Base-by-base conservation (phyloP, 2,329 filamentous ascomycete genomes). In the Colletotrichum siamense region DNA sequence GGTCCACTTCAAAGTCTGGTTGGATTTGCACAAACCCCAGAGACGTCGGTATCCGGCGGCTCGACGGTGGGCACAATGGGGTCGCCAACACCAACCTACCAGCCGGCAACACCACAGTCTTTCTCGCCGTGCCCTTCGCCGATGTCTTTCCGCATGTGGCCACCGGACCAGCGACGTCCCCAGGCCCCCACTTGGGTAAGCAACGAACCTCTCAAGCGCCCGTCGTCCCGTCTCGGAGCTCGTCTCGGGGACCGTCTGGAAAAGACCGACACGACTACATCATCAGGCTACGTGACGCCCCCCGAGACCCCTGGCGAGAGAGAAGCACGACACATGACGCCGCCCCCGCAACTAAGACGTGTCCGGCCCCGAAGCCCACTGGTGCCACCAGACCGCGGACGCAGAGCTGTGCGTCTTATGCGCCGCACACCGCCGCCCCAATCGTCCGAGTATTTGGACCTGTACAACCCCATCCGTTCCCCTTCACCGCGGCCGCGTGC, bases 141-240 rank as follows among this genome's bases (percentile, higher is more conserved):
- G 2, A 16, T 26, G 8, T 52, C 28, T 15, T 28, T 34, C 18
- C 36, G 22, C 8, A 28, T 55, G 28, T 55, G 49, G 71, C 24
- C 49, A 15, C 28, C 66, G 3, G 72, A 68, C 22, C 44, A 62
- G 4, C 73, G 69, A 30, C 66, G 67, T 5, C 66, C 68, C 15
- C 70, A 77, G 9, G 71, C 81, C 9, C 76, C 78, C 8, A 83
- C 83, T 0, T 83, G 82, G 70, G 80, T 87, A 24, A 83, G 80
- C 57, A 81, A 85, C 63, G 85, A 88, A 76, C 84, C 86, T 8
- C 79, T 88, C 44, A 83, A 83, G 49, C 82, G 85, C 0, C 86
- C 86, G 1, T 86, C 85, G 2, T 86, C 85, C 6, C 81, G 82
- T 18, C 76, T 84, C n/a, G 77, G 77, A 44, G 61, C 69, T 30